phyloP scores from a whole-genome alignment of 2,329 filamentous ascomycete species.

The Fusarium sambucinum region DNA sequence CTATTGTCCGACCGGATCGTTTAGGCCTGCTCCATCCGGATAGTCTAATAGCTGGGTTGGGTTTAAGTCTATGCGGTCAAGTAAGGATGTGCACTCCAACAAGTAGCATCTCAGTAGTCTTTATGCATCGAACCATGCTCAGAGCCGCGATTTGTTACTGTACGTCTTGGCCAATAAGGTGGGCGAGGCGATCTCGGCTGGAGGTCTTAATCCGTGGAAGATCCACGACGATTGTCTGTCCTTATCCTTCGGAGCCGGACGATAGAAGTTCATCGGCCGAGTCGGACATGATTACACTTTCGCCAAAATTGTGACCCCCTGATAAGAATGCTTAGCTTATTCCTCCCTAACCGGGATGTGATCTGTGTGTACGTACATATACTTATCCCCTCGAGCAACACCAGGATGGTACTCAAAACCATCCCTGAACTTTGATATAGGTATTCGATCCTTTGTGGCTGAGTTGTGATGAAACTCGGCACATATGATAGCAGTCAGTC shows the following conservation, averaged over 20 bases:
- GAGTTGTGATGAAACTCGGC: slow-evolving; percentile 17
- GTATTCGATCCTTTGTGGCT: slow-evolving; percentile 16
- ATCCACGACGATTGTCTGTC: background rate
- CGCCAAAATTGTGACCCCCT: slow-evolving; percentile 12
- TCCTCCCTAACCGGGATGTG: slow-evolving; percentile 16
- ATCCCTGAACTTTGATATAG: slow-evolving; percentile 9
- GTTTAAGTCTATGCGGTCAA: background rate
- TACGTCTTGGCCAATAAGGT: background rate
- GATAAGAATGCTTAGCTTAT: slow-evolving; percentile 15
- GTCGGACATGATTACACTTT: slow-evolving; percentile 12
- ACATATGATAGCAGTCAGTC: background rate
- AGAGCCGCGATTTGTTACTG: background rate
- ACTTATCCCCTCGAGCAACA: slow-evolving; percentile 1
- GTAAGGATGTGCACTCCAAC: background rate
- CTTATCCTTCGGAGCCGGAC: slow-evolving; percentile 23
- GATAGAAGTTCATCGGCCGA: slow-evolving; percentile 12
- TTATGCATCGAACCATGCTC: background rate
- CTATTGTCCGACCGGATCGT: background rate
- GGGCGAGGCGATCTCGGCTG: slow-evolving; percentile 4
- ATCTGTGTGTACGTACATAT: slow-evolving; percentile 2
- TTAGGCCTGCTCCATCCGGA: background rate
- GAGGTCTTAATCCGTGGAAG: slow-evolving; percentile 20
- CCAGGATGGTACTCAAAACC: background rate
- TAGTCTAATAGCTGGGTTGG: slow-evolving; percentile 3
- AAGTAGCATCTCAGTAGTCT: background rate